Evolutionary conservation across 495 filamentous ascomycete species (phyloP).

Genomic region (Extremus antarcticus): DNA sequence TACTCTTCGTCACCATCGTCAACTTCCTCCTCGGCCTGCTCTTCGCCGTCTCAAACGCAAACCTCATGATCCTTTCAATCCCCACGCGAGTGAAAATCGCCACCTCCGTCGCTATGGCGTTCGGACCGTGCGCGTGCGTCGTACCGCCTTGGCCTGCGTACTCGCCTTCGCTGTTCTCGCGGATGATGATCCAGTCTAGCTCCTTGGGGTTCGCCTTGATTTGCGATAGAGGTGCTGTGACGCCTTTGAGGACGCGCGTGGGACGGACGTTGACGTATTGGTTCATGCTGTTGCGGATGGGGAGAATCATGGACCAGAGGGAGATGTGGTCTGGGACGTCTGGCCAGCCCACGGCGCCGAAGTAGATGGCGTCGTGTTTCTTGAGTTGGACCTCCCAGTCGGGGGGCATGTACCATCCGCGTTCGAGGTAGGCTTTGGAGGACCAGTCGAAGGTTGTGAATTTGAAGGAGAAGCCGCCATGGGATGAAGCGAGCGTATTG

Average conservation of each 20-base stretch:
- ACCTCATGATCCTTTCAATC: constrained; percentile 32
- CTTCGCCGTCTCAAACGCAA: constrained; percentile 32
- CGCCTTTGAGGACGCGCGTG: constrained; percentile 29
- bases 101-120: constrained; percentile 31
- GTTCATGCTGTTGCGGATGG: constrained; percentile 30
- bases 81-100: constrained; percentile 31
- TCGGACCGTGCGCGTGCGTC: constrained; percentile 23
- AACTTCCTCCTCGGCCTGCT: constrained; percentile 27
- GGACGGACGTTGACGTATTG: constrained; percentile 35
- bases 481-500: constrained; percentile 21
- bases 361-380: constrained; percentile 32
- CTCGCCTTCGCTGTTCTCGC: constrained; percentile 35
- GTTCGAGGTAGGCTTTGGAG: constrained; percentile 24
- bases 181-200: constrained; percentile 34
- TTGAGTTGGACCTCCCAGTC: constrained; percentile 31
- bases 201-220: constrained; percentile 13
- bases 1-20: constrained; percentile 36
- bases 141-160: constrained; percentile 31
- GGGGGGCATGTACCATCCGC: constrained; percentile 30
- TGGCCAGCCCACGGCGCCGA: constrained; percentile 34
- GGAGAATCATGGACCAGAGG: constrained; percentile 32
- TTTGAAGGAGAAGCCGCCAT: constrained; percentile 27
- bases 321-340: constrained; percentile 34
- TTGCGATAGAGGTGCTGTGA: constrained; percentile 22
- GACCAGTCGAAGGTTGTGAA: constrained; percentile 32